Conservation (phyloP, 192 early-diverging fungal genomes). For the Endogone sp. region DNA sequence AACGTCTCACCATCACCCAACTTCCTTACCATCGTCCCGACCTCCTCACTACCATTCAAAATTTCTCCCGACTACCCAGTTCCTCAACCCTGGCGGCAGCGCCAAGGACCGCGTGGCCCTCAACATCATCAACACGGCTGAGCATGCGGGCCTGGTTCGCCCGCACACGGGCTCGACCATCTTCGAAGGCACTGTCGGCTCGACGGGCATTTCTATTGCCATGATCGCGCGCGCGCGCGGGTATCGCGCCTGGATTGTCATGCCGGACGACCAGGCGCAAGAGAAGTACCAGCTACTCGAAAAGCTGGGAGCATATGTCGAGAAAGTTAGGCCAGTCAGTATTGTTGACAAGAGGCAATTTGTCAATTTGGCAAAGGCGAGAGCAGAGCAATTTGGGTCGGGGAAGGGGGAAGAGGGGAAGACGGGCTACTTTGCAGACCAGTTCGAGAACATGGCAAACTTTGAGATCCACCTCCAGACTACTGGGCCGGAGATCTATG, state of each 20-base stretch:
- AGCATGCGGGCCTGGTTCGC: slow-evolving; percentile 56
- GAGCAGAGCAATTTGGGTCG: slow-evolving; percentile 65
- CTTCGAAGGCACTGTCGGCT: slow-evolving; percentile 95
- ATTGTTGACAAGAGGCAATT: slow-evolving; percentile 91
- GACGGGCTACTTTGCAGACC: slow-evolving; percentile 81
- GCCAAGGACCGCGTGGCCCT: slow-evolving; percentile 94
- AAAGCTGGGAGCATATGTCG: slow-evolving; percentile 81
- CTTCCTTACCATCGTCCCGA: neutral
- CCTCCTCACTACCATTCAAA: neutral
- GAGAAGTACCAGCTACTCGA: slow-evolving; percentile 89
- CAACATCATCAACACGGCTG: slow-evolving; percentile 77
- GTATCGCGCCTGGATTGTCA: slow-evolving; percentile 91
- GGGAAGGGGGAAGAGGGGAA: slow-evolving; percentile 3
- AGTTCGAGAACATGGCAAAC: slow-evolving; percentile 93
- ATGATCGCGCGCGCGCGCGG: slow-evolving; percentile 86
- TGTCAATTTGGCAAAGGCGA: slow-evolving; percentile 81
- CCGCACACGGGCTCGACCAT: slow-evolving; percentile 77
- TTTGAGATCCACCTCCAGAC: slow-evolving; percentile 71
- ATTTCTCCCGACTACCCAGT: too few relatives aligned
- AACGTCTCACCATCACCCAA: too few relatives aligned
- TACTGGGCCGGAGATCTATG: slow-evolving; percentile 89
- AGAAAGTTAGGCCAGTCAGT: slow-evolving; percentile 85
- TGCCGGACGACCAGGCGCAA: slow-evolving; percentile 91
- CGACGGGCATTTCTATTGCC: slow-evolving; percentile 94
- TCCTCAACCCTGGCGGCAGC: slow-evolving; percentile 88